Evolutionary conservation across 2,329 filamentous ascomycete genomes (phyloP).

Genomic region (Sporothrix euskadiensis): DNA sequence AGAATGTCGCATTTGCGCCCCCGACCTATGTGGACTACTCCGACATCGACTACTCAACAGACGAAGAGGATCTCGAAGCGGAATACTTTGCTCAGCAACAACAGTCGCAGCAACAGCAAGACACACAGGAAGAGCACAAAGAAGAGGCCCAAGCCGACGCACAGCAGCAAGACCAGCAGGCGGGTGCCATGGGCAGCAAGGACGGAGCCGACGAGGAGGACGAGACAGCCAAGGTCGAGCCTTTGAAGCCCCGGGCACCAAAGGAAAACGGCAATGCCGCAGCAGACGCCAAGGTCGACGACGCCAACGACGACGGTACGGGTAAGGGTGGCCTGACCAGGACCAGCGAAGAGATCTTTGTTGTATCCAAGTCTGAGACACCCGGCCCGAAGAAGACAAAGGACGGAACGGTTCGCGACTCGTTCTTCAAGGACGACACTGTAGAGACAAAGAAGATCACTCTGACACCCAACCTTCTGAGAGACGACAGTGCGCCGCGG

Average conservation of each 20-base stretch:
- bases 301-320: constrained; percentile 42
- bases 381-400: constrained; percentile 62
- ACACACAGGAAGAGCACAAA: constrained; percentile 40
- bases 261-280: constrained; percentile 42
- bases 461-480: constrained; percentile 85
- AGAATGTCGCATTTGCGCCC: constrained; percentile 81
- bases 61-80: constrained; percentile 62
- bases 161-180: constrained; percentile 33
- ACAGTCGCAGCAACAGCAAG: constrained; percentile 37
- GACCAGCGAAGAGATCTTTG: constrained; percentile 68
- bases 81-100: constrained; percentile 40
- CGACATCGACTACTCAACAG: constrained; percentile 80
- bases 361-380: constrained; percentile 50
- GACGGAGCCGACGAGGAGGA: constrained; percentile 45
- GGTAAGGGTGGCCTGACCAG: constrained; percentile 38
- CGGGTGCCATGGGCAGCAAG: constrained; percentile 23
- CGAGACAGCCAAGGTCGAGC: constrained; percentile 57
- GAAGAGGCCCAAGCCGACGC: constrained; percentile 39
- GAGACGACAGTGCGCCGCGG: constrained; percentile 68
- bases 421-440: constrained; percentile 95
- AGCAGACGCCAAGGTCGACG: constrained; percentile 39
- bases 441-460: constrained; percentile 97
- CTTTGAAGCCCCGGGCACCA: constrained; percentile 51
- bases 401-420: constrained; percentile 86
- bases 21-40: constrained; percentile 88